A percentile compares a stretch with the other conserved stretches of the same genome.
These are phyloP conservation scores for Oxyria digyna DNA, from an alignment of 148 eudicot species.

Conservation along the genomic window DNA sequence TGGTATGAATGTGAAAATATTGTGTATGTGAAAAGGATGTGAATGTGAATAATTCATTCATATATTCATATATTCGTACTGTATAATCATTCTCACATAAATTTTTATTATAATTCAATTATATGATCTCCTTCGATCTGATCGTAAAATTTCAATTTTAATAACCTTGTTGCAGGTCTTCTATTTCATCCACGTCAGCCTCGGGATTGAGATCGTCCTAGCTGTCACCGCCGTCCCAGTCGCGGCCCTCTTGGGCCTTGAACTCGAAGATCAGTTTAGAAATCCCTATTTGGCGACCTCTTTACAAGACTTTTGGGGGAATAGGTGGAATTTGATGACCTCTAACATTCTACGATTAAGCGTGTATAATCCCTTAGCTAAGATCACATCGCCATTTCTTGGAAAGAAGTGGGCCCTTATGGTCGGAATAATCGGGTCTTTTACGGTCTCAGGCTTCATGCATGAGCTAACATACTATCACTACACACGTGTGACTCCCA, in stretches of 20 bases:
- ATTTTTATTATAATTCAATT: too few species aligned
- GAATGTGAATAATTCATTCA: too few species aligned
- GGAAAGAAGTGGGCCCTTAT: slow-evolving; percentile 15
- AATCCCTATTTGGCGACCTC: slow-evolving; percentile 50
- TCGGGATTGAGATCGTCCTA: slow-evolving; percentile 26
- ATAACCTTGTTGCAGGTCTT: slow-evolving; percentile 1
- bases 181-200: slow-evolving; percentile 32
- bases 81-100: too few species aligned
- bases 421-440: slow-evolving; percentile 21
- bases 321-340: slow-evolving; percentile 60
- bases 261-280: slow-evolving; percentile 37
- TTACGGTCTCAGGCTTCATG: slow-evolving; percentile 51
- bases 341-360: slow-evolving; percentile 31
- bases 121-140: too few species aligned
- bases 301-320: slow-evolving; percentile 64
- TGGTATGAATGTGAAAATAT: too few species aligned
- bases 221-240: slow-evolving; percentile 22
- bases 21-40: too few species aligned
- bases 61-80: too few species aligned
- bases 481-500: slow-evolving; percentile 29
- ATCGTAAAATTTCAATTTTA: too few species aligned
- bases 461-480: slow-evolving; percentile 42
- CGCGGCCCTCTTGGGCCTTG: slow-evolving; percentile 25
- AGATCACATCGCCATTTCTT: slow-evolving; percentile 1
- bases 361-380: slow-evolving; percentile 24